Conservation (phyloP, 108 stramenopile species). For the Tribonema minus region DNA sequence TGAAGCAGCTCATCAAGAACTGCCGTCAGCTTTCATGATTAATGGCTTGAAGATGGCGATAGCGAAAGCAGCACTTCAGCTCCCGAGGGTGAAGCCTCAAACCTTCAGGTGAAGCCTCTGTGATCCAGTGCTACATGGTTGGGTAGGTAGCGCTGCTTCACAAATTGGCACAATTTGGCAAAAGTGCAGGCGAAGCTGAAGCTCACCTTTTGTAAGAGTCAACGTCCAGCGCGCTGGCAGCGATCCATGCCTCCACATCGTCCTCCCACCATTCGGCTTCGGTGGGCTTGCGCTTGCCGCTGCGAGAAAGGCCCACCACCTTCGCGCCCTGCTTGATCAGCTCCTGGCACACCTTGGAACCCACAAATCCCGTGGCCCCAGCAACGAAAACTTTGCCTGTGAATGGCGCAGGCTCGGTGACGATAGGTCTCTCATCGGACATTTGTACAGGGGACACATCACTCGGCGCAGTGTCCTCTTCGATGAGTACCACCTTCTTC, state of each 20-base stretch:
- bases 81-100: no score
- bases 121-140: no score
- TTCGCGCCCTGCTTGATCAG: neutral
- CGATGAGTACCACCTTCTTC: neutral
- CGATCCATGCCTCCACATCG: neutral
- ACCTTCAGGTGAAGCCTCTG: no score
- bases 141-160: no score
- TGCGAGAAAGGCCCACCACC: neutral
- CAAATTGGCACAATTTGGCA: no score
- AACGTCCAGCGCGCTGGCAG: neutral
- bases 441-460: neutral
- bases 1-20: no score
- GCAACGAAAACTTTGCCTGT: slow-evolving; percentile 26
- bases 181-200: no score
- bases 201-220: neutral
- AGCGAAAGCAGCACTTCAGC: no score
- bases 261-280: neutral
- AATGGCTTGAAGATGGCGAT: no score
- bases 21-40: no score
- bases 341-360: slow-evolving; percentile 31
- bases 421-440: no score
- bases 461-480: neutral
- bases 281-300: neutral
- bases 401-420: neutral
- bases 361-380: slow-evolving; percentile 35